Evolutionary conservation across 441 rosid species (phyloP), one percentile per base, ranked within the genome.

Genomic region (Erysimum pusillum): DNA sequence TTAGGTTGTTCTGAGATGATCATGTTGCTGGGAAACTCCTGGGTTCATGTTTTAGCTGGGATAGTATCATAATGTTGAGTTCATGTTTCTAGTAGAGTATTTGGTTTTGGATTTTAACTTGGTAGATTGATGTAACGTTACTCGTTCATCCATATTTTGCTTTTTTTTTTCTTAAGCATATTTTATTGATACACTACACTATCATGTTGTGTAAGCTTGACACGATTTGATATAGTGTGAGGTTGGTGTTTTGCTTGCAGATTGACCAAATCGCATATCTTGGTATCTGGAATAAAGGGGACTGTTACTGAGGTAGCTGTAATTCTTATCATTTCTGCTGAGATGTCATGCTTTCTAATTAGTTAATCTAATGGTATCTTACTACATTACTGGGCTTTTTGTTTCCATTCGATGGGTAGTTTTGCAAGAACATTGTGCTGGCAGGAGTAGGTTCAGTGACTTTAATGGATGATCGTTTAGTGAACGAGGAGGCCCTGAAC

Each of bases 391-490:
- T n/a, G n/a, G n/a, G n/a, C n/a, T n/a, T n/a, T 65, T 48, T n/a
- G 49, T 56, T n/a, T 28, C 2, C n/a, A 6, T 52, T 48, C n/a
- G n/a, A n/a, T 56, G 61, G 41, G 36, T 74, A 92, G 97, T 92
- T 94, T 82, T 94, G 97, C 87, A 94, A 94, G 90, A 92, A 92
- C 82, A 85, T 94, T 79, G 98, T 92, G 9, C 78, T 91, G 78
- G 93, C 97, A 12, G 98, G 97, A 72, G 94, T 94, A 59, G 97
- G 98, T 39, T 89, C 92, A 80, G 72, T 89, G 79, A 92, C 97
- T 10, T 78, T 92, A 65, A 82, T 92, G 82, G 98, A 94, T 80
- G 91, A 88, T 74, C 80, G 91, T 4, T 61, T 78, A 36, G 90
- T 89, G 17, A 85, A 87, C 15, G 83, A 86, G 52, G 88, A 86